Conservation (phyloP, 495 filamentous ascomycete genomes). For the Penicillium verhagenii region DNA sequence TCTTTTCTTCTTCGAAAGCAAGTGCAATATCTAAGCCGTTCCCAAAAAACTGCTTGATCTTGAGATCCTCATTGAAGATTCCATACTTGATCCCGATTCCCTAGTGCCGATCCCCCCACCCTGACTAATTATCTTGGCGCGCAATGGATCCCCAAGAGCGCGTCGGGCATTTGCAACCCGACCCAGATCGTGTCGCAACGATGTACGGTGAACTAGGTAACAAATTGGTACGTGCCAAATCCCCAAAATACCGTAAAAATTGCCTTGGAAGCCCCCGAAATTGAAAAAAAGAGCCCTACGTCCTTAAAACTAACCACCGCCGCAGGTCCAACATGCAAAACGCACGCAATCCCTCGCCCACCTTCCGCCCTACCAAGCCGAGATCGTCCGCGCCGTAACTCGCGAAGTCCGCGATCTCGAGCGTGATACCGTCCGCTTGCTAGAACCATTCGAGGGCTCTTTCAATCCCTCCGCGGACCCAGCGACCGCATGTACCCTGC, state of each 20-base stretch:
- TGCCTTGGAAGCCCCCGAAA: not conserved
- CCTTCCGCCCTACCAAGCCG: conserved; percentile 90
- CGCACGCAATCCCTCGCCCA: conserved; percentile 84
- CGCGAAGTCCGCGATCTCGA: conserved; percentile 94
- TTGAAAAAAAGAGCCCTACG: too few species aligned
- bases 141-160: conserved; percentile 22
- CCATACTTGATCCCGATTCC: conserved; percentile 1
- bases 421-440: conserved; percentile 76
- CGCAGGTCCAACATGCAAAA: conserved; percentile 97
- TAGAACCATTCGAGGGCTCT: conserved; percentile 76
- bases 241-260: not conserved
- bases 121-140: conserved; percentile 33
- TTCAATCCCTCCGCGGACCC: conserved; percentile 87
- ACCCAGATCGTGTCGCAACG: conserved; percentile 28
- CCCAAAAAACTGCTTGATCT: not conserved
- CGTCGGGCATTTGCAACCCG: conserved; percentile 15
- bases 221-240: conserved; percentile 62
- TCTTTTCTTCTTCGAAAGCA: not conserved
- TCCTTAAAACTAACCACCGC: conserved; percentile 5
- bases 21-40: not conserved
- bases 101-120: conserved; percentile 4
- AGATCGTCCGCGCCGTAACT: conserved; percentile 82
- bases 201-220: conserved; percentile 95
- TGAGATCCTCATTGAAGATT: not conserved
- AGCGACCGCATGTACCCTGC: conserved; percentile 78